Base-by-base conservation (phyloP, 495 filamentous ascomycete species). In the Haplographium delicatum region DNA sequence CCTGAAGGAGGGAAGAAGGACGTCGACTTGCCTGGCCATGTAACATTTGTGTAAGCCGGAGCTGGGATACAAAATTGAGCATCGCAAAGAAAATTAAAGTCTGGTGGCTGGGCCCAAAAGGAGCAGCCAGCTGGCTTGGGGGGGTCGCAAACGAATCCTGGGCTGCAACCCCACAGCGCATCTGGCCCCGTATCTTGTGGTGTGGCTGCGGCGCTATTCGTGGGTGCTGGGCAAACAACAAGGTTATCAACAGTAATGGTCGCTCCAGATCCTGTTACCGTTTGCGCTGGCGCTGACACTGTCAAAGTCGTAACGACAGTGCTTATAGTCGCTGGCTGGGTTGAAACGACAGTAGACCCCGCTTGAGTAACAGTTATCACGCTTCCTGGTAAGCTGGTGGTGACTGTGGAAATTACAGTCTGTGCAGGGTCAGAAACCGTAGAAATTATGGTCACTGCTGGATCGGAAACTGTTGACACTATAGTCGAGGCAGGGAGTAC, bases 101-200 rank as follows among this genome's bases (percentile, higher is more conserved):
- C 66, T 13, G 84, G 84, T 19, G 76, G 65, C 28, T 73, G 71
- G 8, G 66, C 68, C 59, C 73, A 81, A 15, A 84, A 3, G 50
- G 74, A 74, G 59, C 82, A 85, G 23, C 62, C 61, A 5, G 33
- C 61, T 0, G 71, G 67, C 54, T 70, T 73, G 1, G 75, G 68
- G 51, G 64, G 62, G 33, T 63, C 64, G 63, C 85, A 89, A 18
- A 88, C 64, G 11, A 53, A 79, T 1, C 84, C 84, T 8, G 85
- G 80, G 7, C 63, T 44, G 53, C 85, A 88, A 26, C 84, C 84
- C 72, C 72, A 83, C 65, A 67, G 20, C 63, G 72, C 34, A 67
- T 35, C 40, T 9, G 24, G 7, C 16, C 56, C 53, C 2, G 60
- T 55, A 31, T 43, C 54, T 53, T 57, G 54, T 20, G 54, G 54